Percentiles rank a stretch among this genome's conserved stretches.
Conservation (phyloP, 371 early-diverging fungal genomes). For the Mortierella sp. region DNA sequence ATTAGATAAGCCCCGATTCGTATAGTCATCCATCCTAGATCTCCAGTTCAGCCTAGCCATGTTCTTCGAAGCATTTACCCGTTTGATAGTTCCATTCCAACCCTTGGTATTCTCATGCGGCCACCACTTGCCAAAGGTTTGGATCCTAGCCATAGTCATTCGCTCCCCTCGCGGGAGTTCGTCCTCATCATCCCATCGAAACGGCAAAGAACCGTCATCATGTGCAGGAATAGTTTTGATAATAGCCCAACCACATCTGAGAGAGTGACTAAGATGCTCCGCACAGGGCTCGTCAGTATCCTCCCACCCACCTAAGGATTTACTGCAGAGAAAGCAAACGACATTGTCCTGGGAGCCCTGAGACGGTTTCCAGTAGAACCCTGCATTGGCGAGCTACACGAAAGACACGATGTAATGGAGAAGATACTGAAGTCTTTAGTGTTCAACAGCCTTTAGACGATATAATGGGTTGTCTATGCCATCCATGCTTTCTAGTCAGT, state of each 20-base stretch:
- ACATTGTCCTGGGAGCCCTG: slow-evolving; percentile 40
- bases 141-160: slow-evolving; percentile 50
- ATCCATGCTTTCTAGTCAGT: background rate
- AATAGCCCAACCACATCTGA: slow-evolving; percentile 47
- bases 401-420: background rate
- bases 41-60: too few relatives aligned
- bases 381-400: slow-evolving; percentile 47
- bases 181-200: slow-evolving; percentile 42
- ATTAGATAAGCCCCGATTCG: background rate
- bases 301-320: slow-evolving; percentile 50
- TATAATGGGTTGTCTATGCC: background rate
- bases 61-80: too few relatives aligned
- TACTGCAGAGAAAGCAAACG: slow-evolving; percentile 49
- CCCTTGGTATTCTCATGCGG: slow-evolving; percentile 46
- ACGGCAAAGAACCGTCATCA: slow-evolving; percentile 26
- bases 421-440: background rate
- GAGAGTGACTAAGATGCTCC: slow-evolving; percentile 40
- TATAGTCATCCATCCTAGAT: background rate
- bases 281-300: slow-evolving; percentile 36
- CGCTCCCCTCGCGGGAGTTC: slow-evolving; percentile 45
- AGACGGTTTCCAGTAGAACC: slow-evolving; percentile 47
- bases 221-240: slow-evolving; percentile 19
- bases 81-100: slow-evolving; percentile 46
- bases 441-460: background rate
- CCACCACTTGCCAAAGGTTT: slow-evolving; percentile 56